phyloP scores from a whole-genome alignment of 2,329 filamentous ascomycete species.

The Pezicula neosporulosa region DNA sequence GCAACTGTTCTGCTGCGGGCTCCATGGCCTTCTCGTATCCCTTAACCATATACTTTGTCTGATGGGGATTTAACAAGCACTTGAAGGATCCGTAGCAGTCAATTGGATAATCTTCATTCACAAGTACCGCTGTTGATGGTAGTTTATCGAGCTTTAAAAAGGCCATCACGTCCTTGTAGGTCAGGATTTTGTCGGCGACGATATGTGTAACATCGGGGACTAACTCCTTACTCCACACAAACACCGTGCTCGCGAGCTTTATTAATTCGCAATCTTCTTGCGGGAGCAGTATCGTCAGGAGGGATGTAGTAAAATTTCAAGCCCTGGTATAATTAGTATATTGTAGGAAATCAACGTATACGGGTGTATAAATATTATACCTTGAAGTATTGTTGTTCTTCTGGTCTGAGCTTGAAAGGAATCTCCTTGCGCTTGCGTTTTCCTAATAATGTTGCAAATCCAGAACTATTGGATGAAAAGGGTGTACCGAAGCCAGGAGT shows the following conservation, averaged over 20 bases:
- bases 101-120: slow-evolving; percentile 65
- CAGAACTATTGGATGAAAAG: slow-evolving; percentile 5
- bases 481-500: slow-evolving; percentile 19
- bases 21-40: slow-evolving; percentile 4
- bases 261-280: slow-evolving; percentile 67
- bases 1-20: neutral
- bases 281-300: slow-evolving; percentile 67
- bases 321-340: slow-evolving; percentile 17
- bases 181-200: slow-evolving; percentile 69
- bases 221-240: slow-evolving; percentile 58
- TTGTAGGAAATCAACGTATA: too few relatives aligned
- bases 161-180: slow-evolving; percentile 59
- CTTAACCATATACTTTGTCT: slow-evolving; percentile 54
- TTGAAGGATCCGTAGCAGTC: slow-evolving; percentile 59
- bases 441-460: slow-evolving; percentile 22
- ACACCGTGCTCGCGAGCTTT: slow-evolving; percentile 76
- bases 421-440: slow-evolving; percentile 21
- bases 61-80: slow-evolving; percentile 53
- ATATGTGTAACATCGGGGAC: slow-evolving; percentile 65
- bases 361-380: too few relatives aligned
- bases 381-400: slow-evolving; percentile 55
- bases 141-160: slow-evolving; percentile 40
- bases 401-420: slow-evolving; percentile 42
- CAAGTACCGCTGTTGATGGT: slow-evolving; percentile 46
- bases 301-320: slow-evolving; percentile 77